Evolutionary conservation across 2,329 filamentous ascomycete species (phyloP).

Genomic region (Venturia nashicola): DNA sequence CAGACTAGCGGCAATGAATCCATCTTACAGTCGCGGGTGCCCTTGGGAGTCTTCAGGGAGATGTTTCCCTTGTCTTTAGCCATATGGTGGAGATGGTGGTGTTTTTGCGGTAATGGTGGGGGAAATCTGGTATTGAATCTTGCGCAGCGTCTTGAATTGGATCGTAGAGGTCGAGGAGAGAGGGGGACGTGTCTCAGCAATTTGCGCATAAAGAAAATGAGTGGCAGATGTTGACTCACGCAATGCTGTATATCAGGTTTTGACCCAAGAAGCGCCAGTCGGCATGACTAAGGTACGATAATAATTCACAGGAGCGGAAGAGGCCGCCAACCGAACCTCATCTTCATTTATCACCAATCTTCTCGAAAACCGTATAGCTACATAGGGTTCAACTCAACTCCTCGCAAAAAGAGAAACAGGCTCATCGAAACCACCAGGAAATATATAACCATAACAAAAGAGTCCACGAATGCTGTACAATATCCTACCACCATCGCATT

Average conservation of each 20-base stretch:
- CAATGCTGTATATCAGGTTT: background rate
- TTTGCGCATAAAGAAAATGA: conserved; percentile 1
- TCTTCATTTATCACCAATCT: too few relatives aligned
- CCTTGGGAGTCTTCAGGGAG: conserved; percentile 81
- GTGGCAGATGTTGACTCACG: conserved; percentile 1
- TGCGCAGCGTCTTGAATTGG: background rate
- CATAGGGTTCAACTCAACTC: too few relatives aligned
- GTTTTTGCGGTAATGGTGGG: background rate
- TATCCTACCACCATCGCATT: background rate
- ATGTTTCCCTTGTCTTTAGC: conserved; percentile 12
- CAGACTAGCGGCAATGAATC: background rate
- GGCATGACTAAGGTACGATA: background rate
- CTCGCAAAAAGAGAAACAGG: too few relatives aligned
- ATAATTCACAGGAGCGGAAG: background rate
- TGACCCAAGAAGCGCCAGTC: background rate
- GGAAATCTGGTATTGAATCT: background rate
- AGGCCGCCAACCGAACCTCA: background rate
- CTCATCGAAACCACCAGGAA: background rate
- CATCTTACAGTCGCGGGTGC: conserved; percentile 66
- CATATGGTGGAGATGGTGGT: background rate
- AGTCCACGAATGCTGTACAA: too few relatives aligned
- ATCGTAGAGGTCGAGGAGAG: background rate
- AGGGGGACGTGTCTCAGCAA: background rate
- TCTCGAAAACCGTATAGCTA: too few relatives aligned
- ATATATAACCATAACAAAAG: too few relatives aligned